Evolutionary conservation across 129 eudicot species (phyloP), one percentile per base, ranked within the genome.

Genomic region (Tanacetum coccineum): DNA sequence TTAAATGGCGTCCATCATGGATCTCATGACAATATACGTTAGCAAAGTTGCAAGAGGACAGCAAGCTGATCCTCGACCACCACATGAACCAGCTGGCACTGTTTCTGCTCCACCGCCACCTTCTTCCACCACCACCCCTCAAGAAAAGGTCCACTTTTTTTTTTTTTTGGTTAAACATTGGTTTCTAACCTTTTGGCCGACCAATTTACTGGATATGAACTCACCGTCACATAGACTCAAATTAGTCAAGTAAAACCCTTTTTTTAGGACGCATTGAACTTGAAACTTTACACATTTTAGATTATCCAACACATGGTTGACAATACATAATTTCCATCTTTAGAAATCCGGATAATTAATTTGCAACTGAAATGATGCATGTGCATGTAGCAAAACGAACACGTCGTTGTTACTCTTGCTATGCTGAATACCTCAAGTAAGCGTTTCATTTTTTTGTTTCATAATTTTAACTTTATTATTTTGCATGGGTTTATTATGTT

Each of bases 21-120:
- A 59, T 5, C 64, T 3, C 64, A 59, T 1, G 46, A 65, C 72
- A 67, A 59, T 48, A 81, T 77, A 79, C 66, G 79, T 22, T 28
- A 68, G 17, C 56, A 76, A 77, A 59, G 85, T 76, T 3, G 82
- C 82, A 0, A 77, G 22, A 64, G 86, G 86, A 0, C 80, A 77
- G 47, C 77, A 77, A 42, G 82, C 82, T n/a, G n/a, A n/a, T 7
- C 68, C 80, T 18, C 73, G 82, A 12, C 82, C 82, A 0, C 62
- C 62, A 30, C 79, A 75, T 13, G 70, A 68, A 20, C 30, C 62
- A 1, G 68, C 54, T 20, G 66, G 59, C 19, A 70, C 65, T 4
- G 82, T 81, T 30, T 72, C 80, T 15, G 61, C 67, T 15, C 70
- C 86, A 13, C 82, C 86, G 4, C 77, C 82, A 13, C 82, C 82